Percentiles rank a stretch among this genome's conserved stretches.
These are phyloP conservation scores for Pythium sp. DNA, from an alignment of 352 stramenopile species.

Conservation along the genomic window DNA sequence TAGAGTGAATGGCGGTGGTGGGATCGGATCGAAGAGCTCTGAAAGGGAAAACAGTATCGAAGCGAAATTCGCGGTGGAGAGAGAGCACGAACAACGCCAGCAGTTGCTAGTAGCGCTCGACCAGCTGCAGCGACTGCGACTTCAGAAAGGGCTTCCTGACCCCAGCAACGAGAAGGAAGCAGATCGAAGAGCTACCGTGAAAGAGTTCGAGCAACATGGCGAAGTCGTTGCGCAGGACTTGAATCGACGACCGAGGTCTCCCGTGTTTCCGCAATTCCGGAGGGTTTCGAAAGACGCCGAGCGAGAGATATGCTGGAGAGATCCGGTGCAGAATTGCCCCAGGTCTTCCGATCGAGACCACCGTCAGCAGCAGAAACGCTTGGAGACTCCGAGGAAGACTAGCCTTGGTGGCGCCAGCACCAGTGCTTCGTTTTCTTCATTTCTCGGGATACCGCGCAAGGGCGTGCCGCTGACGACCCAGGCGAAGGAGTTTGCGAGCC, in stretches of 20 bases:
- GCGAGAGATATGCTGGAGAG: slow-evolving; percentile 32
- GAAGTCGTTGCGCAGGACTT: neutral
- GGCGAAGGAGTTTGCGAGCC: slow-evolving; percentile 39
- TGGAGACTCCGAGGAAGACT: neutral
- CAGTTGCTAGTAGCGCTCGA: slow-evolving; percentile 37
- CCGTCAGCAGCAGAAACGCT: neutral
- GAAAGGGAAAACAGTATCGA: slow-evolving; percentile 4
- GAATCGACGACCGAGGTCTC: neutral
- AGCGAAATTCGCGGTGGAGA: slow-evolving; percentile 20
- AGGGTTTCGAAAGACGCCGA: neutral
- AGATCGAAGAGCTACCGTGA: neutral
- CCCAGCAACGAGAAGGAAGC: neutral
- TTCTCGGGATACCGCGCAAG: slow-evolving; percentile 35
- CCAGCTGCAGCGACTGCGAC: slow-evolving; percentile 40
- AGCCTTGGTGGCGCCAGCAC: neutral
- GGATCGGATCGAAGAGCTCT: neutral
- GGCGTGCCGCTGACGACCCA: slow-evolving; percentile 46
- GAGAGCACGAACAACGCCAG: slow-evolving; percentile 40
- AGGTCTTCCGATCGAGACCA: slow-evolving; percentile 4
- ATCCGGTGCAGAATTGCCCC: slow-evolving; percentile 28
- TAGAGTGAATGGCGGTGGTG: neutral
- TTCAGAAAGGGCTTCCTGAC: slow-evolving; percentile 17
- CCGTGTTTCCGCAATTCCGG: slow-evolving; percentile 2
- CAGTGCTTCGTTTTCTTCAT: slow-evolving; percentile 16
- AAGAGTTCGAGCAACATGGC: neutral